These are phyloP conservation scores for Gorgonomyces haynaldii DNA, from an alignment of 192 early-diverging fungal species.

Conservation along the genomic window DNA sequence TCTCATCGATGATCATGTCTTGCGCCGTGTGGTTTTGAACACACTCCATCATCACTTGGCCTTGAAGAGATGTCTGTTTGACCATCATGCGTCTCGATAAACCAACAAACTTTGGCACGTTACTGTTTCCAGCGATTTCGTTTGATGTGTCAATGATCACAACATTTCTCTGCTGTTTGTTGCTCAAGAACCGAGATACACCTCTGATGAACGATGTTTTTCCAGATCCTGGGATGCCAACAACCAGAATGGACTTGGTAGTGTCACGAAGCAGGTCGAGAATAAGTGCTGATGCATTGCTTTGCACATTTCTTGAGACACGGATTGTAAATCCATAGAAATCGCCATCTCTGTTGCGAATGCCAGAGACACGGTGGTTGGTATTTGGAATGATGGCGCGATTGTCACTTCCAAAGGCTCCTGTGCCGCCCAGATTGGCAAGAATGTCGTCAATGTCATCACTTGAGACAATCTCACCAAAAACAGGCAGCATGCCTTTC, in stretches of 20 bases:
- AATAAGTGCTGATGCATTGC: neutral
- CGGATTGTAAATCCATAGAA: conserved; percentile 4
- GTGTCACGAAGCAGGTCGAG: neutral
- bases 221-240: conserved; percentile 1
- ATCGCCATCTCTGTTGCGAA: neutral
- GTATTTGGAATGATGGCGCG: neutral
- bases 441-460: no score
- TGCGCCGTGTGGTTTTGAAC: conserved; percentile 8
- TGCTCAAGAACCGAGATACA: neutral
- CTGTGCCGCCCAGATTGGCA: no score
- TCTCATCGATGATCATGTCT: conserved; percentile 4
- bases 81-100: conserved; percentile 5
- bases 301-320: neutral
- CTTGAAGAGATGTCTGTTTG: neutral
- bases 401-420: neutral
- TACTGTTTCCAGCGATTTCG: conserved; percentile 1
- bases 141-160: conserved; percentile 1
- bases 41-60: neutral
- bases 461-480: no score
- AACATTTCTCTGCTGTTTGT: neutral
- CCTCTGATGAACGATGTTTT: neutral
- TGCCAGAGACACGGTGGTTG: neutral
- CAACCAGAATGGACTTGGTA: neutral
- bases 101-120: neutral
- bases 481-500: no score